These are phyloP conservation scores for Zelonia costaricensis DNA, from an alignment of 208 protist species.

Conservation along the genomic window DNA sequence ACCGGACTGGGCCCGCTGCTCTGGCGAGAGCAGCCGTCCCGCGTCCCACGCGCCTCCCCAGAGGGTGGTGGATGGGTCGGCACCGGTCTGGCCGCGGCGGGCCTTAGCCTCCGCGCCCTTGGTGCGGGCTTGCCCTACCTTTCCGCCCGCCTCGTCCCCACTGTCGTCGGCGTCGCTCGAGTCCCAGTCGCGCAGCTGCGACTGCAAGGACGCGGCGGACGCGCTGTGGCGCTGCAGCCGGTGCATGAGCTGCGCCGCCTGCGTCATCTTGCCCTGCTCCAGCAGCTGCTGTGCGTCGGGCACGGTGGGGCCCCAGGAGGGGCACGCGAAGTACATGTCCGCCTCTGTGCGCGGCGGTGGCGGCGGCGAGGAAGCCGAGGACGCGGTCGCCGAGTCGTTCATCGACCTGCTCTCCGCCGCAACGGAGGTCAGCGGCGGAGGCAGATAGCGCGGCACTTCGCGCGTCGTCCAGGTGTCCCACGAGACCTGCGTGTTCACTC, in stretches of 20 bases:
- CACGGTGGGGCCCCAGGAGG: constrained; percentile 40
- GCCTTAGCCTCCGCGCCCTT: too few relatives aligned
- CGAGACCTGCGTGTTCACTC: constrained; percentile 29
- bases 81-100: too few relatives aligned
- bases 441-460: constrained; percentile 23
- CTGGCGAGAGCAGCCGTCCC: constrained; percentile 13
- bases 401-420: neutral
- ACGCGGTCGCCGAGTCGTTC: neutral
- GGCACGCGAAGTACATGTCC: constrained; percentile 40
- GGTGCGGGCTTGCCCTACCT: too few relatives aligned
- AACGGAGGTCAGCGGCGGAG: constrained; percentile 3
- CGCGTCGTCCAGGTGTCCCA: constrained; percentile 56
- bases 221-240: constrained; percentile 13
- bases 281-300: constrained; percentile 36
- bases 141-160: neutral
- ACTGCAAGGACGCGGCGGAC: neutral
- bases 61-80: neutral
- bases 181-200: neutral
- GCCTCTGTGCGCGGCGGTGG: constrained; percentile 12
- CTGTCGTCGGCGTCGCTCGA: neutral
- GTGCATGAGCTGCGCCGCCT: constrained; percentile 32
- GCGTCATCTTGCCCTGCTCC: constrained; percentile 48
- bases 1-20: constrained; percentile 28
- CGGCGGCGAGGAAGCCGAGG: neutral
- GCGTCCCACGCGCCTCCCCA: constrained; percentile 11